These are phyloP conservation scores for Penicillium goetzii DNA, from an alignment of 495 filamentous ascomycete genomes.

Conservation along the genomic window DNA sequence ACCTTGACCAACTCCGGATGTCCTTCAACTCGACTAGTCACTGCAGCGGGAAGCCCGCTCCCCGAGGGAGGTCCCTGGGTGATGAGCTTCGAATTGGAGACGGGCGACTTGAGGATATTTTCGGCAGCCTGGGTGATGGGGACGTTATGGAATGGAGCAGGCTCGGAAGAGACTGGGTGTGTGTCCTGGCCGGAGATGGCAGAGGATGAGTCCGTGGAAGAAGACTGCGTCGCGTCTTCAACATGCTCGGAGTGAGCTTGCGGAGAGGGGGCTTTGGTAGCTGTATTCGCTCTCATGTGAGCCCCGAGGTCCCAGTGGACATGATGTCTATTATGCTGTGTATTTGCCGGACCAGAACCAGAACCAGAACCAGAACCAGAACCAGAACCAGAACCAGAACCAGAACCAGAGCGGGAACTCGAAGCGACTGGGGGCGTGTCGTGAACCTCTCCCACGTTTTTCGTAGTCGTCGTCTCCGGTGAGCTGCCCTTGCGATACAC, in stretches of 20 bases:
- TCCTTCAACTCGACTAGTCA: slow-evolving; percentile 1
- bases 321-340: background rate
- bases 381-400: background rate
- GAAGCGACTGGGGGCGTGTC: background rate
- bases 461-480: background rate
- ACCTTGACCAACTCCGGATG: slow-evolving; percentile 7
- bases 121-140: background rate
- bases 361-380: background rate
- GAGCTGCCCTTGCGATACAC: slow-evolving; percentile 4
- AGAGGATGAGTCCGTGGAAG: background rate
- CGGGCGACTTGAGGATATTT: background rate
- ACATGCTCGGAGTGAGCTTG: background rate
- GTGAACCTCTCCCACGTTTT: background rate
- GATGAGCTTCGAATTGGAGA: slow-evolving; percentile 5
- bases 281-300: background rate
- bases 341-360: background rate
- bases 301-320: slow-evolving; percentile 1
- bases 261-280: background rate
- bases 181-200: background rate
- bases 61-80: background rate
- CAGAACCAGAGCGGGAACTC: background rate
- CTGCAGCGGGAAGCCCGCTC: background rate
- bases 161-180: background rate
- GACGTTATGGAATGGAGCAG: background rate
- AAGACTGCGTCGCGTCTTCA: background rate